Base-by-base conservation (phyloP, 129 eudicot genomes). In the Flaveria ramosissima region DNA sequence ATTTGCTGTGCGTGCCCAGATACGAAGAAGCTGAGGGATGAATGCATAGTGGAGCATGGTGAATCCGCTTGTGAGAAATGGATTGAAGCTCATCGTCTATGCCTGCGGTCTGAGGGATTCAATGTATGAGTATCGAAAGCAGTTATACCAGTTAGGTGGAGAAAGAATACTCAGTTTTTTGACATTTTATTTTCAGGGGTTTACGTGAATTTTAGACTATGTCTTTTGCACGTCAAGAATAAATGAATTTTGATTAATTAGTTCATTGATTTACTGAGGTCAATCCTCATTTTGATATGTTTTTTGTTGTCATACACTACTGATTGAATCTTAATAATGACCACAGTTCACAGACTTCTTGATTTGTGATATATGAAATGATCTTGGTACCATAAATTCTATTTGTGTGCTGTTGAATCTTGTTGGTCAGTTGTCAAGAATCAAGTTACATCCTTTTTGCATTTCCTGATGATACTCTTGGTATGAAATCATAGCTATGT, bases 1-100 rank as follows among this genome's bases (percentile, higher is more conserved):
- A 93, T 93, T 7, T 93, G 98, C 39, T 93, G 97, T 85, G 97
- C 98, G 0, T 93, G 98, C 80, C 98, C 98, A 0, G 96, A 93
- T 13, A 93, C 98, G 13, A 93, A 93, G 88, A 93, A 83, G 87
- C 82, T 93, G 67, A 86, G 98, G 73, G 98, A 93, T 72, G 97
- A 93, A 85, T 93, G 98, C 75, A 68, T 93, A 51, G 98, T 90
- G 70, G 89, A 86, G 80, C 95, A 93, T 32, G 98, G 98, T 68
- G 98, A 93, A 88, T 66, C 79, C 1, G 89, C 98, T 17, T 93
- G 98, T 67, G 79, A 84, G 14, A 93, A 93, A 82, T 90, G 97
- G 98, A 93, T 93, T 11, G 97, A 93, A 56, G 98, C 98, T 74
- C 98, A 93, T 85, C 84, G 77, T 50, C 70, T 82, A 76, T 93